Percentiles rank a stretch among this genome's conserved stretches.
Evolutionary conservation across 2,329 filamentous ascomycete species (phyloP).

Genomic region (Chalara sp.): DNA sequence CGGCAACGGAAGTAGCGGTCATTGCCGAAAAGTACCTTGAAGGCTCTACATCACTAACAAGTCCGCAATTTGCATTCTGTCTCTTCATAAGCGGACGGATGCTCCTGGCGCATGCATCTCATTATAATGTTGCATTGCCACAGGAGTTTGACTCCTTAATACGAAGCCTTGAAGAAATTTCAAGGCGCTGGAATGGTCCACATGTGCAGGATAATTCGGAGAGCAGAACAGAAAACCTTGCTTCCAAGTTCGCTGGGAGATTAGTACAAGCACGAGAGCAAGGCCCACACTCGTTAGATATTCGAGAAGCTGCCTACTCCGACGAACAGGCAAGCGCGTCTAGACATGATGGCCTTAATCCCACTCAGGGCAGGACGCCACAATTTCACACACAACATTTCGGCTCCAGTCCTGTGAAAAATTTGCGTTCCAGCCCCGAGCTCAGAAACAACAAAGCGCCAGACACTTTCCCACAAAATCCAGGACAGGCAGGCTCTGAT

Average conservation of each 20-base stretch:
- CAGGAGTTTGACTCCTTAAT: constrained; percentile 28
- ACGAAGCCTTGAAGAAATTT: constrained; percentile 29
- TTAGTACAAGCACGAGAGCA: constrained; percentile 23
- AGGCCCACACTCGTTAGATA: constrained; percentile 24
- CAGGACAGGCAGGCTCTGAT: too few species aligned
- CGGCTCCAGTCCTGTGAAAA: background rate
- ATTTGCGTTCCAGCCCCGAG: too few species aligned
- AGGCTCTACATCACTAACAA: constrained; percentile 22
- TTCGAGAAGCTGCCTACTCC: constrained; percentile 29
- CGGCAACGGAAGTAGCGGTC: constrained; percentile 19
- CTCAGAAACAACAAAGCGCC: too few species aligned
- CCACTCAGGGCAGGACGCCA: background rate
- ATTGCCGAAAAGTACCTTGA: constrained; percentile 21
- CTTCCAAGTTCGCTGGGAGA: constrained; percentile 29
- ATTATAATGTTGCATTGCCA: constrained; percentile 25
- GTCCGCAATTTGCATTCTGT: constrained; percentile 28
- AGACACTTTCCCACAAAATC: too few species aligned
- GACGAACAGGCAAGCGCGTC: constrained; percentile 14
- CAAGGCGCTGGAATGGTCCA: constrained; percentile 30
- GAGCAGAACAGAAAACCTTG: constrained; percentile 22
- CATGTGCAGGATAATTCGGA: constrained; percentile 2
- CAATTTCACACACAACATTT: background rate
- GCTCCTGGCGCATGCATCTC: constrained; percentile 27
- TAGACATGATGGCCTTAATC: too few species aligned
- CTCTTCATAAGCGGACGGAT: constrained; percentile 27